phyloP scores from a whole-genome alignment of 2,329 filamentous ascomycete species.

The Metarhizium humberi region DNA sequence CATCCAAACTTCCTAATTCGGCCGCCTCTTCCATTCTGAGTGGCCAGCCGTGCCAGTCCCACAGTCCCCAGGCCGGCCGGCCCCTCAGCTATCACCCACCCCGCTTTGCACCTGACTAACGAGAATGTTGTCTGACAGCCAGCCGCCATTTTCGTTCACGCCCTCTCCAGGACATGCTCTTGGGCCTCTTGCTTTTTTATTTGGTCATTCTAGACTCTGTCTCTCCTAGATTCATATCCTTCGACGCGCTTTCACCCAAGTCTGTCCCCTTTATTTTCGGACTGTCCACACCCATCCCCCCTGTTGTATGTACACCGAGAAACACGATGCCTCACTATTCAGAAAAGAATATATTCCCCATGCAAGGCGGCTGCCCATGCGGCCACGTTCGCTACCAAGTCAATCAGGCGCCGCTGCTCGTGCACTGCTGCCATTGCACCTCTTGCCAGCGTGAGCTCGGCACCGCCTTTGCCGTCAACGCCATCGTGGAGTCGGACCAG shows the following conservation, averaged over 20 bases:
- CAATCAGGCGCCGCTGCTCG: slow-evolving; percentile 41
- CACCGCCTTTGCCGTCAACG: too few relatives aligned
- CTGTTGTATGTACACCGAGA: too few relatives aligned
- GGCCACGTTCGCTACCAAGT: slow-evolving; percentile 48
- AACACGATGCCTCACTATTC: background rate
- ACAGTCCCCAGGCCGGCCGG: background rate
- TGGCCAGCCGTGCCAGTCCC: background rate
- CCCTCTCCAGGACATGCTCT: background rate
- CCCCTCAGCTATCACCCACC: background rate
- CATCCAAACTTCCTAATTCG: background rate
- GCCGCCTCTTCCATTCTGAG: background rate
- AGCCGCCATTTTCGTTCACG: background rate
- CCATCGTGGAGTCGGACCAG: too few relatives aligned
- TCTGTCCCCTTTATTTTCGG: too few relatives aligned
- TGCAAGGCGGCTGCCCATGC: slow-evolving; percentile 44
- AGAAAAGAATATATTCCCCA: slow-evolving; percentile 16
- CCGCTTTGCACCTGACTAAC: background rate
- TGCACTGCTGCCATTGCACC: slow-evolving; percentile 39
- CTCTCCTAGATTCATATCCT: background rate
- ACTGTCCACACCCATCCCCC: too few relatives aligned
- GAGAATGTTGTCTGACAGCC: background rate
- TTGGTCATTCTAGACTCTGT: background rate
- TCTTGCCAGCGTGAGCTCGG: slow-evolving; percentile 21
- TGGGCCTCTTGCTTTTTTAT: background rate
- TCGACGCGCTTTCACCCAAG: too few relatives aligned